Base-by-base conservation (phyloP, 2,329 filamentous ascomycete species). In the Penicillium palitans region DNA sequence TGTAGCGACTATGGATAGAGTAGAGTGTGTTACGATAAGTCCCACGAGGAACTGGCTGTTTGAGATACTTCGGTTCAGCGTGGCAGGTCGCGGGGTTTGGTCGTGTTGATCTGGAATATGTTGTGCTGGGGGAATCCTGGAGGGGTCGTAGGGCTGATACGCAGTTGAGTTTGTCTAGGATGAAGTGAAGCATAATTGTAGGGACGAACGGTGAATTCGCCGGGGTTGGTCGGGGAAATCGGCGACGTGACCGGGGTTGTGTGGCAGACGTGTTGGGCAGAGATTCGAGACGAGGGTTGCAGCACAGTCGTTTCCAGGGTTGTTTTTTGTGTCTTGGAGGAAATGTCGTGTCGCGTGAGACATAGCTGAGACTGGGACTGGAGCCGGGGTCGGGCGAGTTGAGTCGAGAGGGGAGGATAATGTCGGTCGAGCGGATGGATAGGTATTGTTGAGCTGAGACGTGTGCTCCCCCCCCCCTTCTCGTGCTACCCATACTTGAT, bases 401-500 rank as follows among this genome's bases (percentile, higher is more conserved):
- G 25, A 25, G 4, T 48, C 5, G 29, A 35, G 19, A 46, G 42
- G 42, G 25, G n/a, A 39, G 10, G 27, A 24, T 21, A 25, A 24
- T 45, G 4, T 37, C 50, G 50, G 50, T 35, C 50, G 50, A 52
- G 21, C 50, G 50, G 50, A 45, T n/a, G 13, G 25, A 17, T 21
- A n/a, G 33, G 33, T 31, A 29, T 31, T 33, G 45, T 33, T 13
- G 45, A 47, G 45, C 45, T 33, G 45, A 24, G 29, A 17, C 44
- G 12, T 31, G 21, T 15, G 19, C 19, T 21, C 19, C 19, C 19
- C 19, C 13, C 13, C 15, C 25, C 31, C 13, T 24, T 24, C 29
- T 55, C 37, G 48, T 57, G 49, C 48, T 52, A 57, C 55, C 55
- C 55, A 53, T 57, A 57, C 48, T 55, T 45, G 40, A 55, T 9